Conservation (phyloP, 345 rosid genomes). For the Hypericum perforatum region DNA sequence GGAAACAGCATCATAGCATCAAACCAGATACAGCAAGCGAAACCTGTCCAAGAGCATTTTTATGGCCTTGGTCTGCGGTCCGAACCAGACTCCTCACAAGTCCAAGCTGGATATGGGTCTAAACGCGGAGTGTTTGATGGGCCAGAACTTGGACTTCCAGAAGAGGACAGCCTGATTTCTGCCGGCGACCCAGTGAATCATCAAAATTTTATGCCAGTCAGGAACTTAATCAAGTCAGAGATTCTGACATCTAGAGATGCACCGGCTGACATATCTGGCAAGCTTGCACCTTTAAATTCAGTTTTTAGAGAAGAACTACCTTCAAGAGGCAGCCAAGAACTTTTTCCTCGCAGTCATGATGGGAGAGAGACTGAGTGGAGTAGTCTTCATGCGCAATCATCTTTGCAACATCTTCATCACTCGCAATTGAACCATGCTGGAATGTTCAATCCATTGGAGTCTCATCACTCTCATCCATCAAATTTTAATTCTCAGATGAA, state of each 20-base stretch:
- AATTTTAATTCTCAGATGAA: slow-evolving; percentile 44
- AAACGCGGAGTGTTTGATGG: slow-evolving; percentile 26
- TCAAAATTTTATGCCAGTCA: slow-evolving; percentile 23
- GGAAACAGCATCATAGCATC: slow-evolving; percentile 23
- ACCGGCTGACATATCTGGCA: slow-evolving; percentile 41
- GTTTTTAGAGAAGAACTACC: slow-evolving; percentile 46
- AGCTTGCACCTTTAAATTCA: slow-evolving; percentile 53
- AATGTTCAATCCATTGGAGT: slow-evolving; percentile 41
- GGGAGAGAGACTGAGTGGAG: slow-evolving; percentile 35
- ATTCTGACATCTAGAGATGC: slow-evolving; percentile 26
- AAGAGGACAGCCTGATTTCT: slow-evolving; percentile 42
- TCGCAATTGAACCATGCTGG: slow-evolving; percentile 51
- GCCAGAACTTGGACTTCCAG: slow-evolving; percentile 33
- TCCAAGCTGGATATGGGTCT: slow-evolving; percentile 33
- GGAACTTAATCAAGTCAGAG: slow-evolving; percentile 44
- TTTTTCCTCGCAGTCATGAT: slow-evolving; percentile 43
- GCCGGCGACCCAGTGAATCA: slow-evolving; percentile 27
- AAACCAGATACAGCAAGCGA: slow-evolving; percentile 31
- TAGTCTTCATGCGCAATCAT: slow-evolving; percentile 27
- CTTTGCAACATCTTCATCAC: slow-evolving; percentile 41
- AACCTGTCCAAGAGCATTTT: slow-evolving; percentile 36
- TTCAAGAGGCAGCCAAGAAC: slow-evolving; percentile 40
- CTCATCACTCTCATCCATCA: too few relatives aligned
- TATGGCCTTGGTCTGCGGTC: slow-evolving; percentile 32
- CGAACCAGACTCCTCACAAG: slow-evolving; percentile 31